A percentile compares a stretch with the other conserved stretches of the same genome.
These are phyloP conservation scores for Claviceps paspali DNA, from an alignment of 2,329 filamentous ascomycete genomes.

Conservation along the genomic window DNA sequence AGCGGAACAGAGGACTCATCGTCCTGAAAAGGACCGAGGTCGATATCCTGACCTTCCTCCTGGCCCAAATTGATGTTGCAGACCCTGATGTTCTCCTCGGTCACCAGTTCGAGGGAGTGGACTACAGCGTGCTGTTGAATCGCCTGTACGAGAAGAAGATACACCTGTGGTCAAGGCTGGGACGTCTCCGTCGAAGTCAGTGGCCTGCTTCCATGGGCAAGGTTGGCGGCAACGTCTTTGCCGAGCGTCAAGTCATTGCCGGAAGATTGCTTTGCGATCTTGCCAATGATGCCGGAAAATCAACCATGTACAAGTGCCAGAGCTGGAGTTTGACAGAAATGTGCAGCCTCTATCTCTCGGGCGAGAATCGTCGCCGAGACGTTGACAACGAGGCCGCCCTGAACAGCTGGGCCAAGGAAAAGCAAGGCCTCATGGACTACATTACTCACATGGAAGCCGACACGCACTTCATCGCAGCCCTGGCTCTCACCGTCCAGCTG, in stretches of 20 bases:
- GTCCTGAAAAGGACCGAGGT: constrained; percentile 72
- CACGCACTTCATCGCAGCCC: constrained; percentile 86
- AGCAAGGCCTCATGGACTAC: constrained; percentile 82
- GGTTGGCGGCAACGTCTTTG: constrained; percentile 78
- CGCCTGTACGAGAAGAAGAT: constrained; percentile 82
- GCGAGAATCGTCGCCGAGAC: constrained; percentile 59
- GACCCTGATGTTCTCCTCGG: constrained; percentile 92
- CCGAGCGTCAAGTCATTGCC: constrained; percentile 76
- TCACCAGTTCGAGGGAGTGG: constrained; percentile 92
- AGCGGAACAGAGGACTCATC: constrained; percentile 60
- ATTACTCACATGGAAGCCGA: constrained; percentile 88
- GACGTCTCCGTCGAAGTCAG: constrained; percentile 63
- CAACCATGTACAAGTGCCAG: constrained; percentile 91
- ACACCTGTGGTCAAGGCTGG: constrained; percentile 86
- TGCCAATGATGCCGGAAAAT: constrained; percentile 93
- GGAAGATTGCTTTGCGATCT: constrained; percentile 87
- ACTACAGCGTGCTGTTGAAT: constrained; percentile 81
- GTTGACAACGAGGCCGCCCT: constrained; percentile 79
- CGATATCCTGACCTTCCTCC: constrained; percentile 73
- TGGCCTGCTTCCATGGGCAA: constrained; percentile 85
- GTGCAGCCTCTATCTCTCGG: constrained; percentile 76
- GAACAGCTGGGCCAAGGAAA: constrained; percentile 64
- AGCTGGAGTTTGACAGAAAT: constrained; percentile 98
- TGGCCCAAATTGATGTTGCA: constrained; percentile 73
- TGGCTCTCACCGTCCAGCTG: constrained; percentile 81